A percentile compares a stretch with the other conserved stretches of the same genome.
Evolutionary conservation across 2,329 filamentous ascomycete genomes (phyloP).

Genomic region (Trichophyton simii): DNA sequence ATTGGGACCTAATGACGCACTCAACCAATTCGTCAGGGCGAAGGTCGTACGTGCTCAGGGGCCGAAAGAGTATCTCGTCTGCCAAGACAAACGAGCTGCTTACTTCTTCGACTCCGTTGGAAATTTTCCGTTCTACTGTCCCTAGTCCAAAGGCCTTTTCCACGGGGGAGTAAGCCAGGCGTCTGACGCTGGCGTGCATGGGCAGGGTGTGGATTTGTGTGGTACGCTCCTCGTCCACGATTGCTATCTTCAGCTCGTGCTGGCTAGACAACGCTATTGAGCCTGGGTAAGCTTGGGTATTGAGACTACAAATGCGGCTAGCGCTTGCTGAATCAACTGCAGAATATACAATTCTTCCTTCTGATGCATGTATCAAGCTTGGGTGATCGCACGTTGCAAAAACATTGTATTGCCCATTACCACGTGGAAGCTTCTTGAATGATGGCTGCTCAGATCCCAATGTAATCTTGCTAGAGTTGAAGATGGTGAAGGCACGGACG

Average conservation of each 20-base stretch:
- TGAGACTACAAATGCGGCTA: constrained; percentile 67
- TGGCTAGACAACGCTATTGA: constrained; percentile 72
- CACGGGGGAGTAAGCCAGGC: constrained; percentile 70
- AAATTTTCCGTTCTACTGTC: constrained; percentile 63
- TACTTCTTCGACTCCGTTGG: constrained; percentile 59
- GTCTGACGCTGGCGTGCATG: constrained; percentile 69
- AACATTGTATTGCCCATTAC: constrained; percentile 57
- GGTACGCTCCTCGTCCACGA: constrained; percentile 70
- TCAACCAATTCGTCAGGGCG: constrained; percentile 65
- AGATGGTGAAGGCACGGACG: constrained; percentile 47
- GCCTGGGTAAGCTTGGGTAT: constrained; percentile 65
- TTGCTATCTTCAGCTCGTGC: constrained; percentile 61
- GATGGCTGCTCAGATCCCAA: constrained; percentile 75
- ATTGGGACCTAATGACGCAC: constrained; percentile 63
- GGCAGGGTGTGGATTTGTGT: constrained; percentile 76
- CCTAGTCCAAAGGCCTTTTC: constrained; percentile 78
- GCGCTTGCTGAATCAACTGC: constrained; percentile 84
- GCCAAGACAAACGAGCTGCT: constrained; percentile 75
- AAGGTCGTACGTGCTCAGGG: constrained; percentile 58
- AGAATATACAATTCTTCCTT: constrained; percentile 81
- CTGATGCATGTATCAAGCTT: constrained; percentile 79
- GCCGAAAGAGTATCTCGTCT: constrained; percentile 77
- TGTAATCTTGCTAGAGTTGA: constrained; percentile 65
- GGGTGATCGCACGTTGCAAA: constrained; percentile 92
- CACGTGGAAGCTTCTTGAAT: constrained; percentile 63